phyloP scores from a whole-genome alignment of 2,329 filamentous ascomycete species.

The Neonectria faginata region DNA sequence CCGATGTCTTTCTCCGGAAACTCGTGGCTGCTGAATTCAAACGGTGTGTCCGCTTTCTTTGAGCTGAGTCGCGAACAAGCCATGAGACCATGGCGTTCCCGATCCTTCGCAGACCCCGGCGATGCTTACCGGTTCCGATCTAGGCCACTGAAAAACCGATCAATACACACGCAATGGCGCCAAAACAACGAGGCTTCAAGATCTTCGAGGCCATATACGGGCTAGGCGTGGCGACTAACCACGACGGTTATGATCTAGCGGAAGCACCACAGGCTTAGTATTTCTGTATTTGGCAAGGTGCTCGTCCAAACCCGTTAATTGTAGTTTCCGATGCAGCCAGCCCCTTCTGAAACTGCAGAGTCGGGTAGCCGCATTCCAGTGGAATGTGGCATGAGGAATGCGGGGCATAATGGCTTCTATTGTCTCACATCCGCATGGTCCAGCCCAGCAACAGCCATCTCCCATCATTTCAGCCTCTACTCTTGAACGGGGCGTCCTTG shows the following conservation, averaged over 20 bases:
- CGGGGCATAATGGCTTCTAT: background rate
- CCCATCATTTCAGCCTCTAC: background rate
- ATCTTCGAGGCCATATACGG: background rate
- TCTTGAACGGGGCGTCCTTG: background rate
- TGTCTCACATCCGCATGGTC: background rate
- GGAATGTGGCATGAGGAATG: background rate
- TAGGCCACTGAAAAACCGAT: background rate
- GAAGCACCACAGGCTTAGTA: background rate
- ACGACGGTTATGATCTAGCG: background rate
- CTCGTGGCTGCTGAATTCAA: background rate
- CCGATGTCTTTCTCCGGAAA: background rate
- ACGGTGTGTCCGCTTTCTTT: background rate
- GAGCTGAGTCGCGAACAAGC: background rate
- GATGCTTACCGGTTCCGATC: background rate
- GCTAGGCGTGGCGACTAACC: constrained; percentile 3
- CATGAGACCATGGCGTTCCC: background rate
- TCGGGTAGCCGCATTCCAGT: background rate
- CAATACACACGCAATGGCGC: background rate
- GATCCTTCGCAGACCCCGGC: background rate
- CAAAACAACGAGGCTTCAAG: background rate
- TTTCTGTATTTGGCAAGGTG: background rate
- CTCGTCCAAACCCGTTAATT: background rate
- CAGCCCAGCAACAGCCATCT: background rate
- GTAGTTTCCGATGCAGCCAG: background rate
- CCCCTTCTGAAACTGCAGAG: background rate